These are phyloP conservation scores for Gryganskiella cystojenkinii DNA, from an alignment of 192 early-diverging fungal genomes.

Conservation along the genomic window DNA sequence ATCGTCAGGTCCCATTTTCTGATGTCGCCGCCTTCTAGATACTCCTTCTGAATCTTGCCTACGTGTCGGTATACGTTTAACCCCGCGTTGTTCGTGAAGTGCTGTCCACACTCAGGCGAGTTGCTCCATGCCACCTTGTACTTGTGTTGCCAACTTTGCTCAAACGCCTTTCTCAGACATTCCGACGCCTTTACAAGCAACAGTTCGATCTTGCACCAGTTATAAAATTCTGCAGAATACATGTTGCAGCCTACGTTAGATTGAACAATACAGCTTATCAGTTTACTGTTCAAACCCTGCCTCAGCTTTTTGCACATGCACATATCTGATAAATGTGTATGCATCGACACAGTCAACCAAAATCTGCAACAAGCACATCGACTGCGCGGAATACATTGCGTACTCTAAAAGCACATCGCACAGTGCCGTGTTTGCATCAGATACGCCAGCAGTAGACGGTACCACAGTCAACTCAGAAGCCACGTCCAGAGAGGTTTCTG, in stretches of 20 bases:
- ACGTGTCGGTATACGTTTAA: conserved; percentile 31
- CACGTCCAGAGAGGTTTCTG: conserved; percentile 28
- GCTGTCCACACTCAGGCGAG: conserved; percentile 38
- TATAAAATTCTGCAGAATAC: conserved; percentile 39
- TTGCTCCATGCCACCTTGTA: conserved; percentile 36
- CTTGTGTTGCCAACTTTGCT: conserved; percentile 35
- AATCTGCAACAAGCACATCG: conserved; percentile 33
- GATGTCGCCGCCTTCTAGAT: conserved; percentile 36
- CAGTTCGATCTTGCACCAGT: conserved; percentile 39
- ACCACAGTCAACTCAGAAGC: conserved; percentile 35
- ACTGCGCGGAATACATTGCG: conserved; percentile 18
- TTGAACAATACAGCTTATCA: conserved; percentile 30
- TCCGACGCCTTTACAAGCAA: conserved; percentile 41
- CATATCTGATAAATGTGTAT: conserved; percentile 23
- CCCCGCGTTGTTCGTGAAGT: conserved; percentile 30
- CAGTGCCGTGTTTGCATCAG: conserved; percentile 31
- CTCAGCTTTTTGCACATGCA: conserved; percentile 26
- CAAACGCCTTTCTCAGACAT: conserved; percentile 38
- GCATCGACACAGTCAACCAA: conserved; percentile 31
- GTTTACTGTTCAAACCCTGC: background rate
- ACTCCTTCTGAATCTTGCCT: conserved; percentile 35
- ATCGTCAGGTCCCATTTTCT: conserved; percentile 39
- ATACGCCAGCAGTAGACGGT: conserved; percentile 34
- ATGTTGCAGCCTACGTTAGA: conserved; percentile 34
- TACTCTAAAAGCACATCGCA: conserved; percentile 22